These are phyloP conservation scores for Cyclostephanos tholiformis DNA, from an alignment of 108 stramenopile species.

Conservation along the genomic window DNA sequence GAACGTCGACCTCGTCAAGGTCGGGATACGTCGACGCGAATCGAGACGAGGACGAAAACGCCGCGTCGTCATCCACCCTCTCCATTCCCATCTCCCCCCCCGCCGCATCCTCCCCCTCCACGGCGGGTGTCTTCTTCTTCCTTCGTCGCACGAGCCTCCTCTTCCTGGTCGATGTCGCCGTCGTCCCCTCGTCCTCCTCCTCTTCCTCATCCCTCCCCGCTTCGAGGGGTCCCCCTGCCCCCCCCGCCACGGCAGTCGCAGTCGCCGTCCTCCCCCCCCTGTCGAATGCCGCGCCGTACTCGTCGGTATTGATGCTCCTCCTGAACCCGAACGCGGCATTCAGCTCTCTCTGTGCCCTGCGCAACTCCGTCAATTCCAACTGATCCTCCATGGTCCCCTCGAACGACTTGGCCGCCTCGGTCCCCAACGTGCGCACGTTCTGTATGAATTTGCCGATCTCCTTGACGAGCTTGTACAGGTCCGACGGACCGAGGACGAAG, in stretches of 20 bases:
- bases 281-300: conserved; percentile 51
- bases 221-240: conserved; percentile 1
- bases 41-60: too few species aligned
- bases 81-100: background rate
- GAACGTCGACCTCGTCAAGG: conserved; percentile 38
- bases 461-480: conserved; percentile 87
- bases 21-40: conserved; percentile 44
- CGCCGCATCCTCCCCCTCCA: conserved; percentile 13
- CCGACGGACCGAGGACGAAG: conserved; percentile 86
- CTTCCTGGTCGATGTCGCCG: conserved; percentile 36
- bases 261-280: conserved; percentile 11
- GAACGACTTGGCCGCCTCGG: conserved; percentile 72
- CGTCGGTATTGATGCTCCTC: conserved; percentile 86
- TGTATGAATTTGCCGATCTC: conserved; percentile 87
- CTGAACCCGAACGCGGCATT: conserved; percentile 87
- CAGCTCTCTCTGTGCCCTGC: conserved; percentile 79
- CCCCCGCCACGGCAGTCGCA: conserved; percentile 13
- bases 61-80: conserved; percentile 14
- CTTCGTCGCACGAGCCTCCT: conserved; percentile 25
- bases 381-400: conserved; percentile 85
- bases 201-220: background rate
- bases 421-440: conserved; percentile 70
- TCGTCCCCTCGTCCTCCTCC: conserved; percentile 15
- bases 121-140: conserved; percentile 38
- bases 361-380: conserved; percentile 81